These are phyloP conservation scores for Debaryomyces prosopidis DNA, from an alignment of 805 yeast genomes.

Conservation along the genomic window DNA sequence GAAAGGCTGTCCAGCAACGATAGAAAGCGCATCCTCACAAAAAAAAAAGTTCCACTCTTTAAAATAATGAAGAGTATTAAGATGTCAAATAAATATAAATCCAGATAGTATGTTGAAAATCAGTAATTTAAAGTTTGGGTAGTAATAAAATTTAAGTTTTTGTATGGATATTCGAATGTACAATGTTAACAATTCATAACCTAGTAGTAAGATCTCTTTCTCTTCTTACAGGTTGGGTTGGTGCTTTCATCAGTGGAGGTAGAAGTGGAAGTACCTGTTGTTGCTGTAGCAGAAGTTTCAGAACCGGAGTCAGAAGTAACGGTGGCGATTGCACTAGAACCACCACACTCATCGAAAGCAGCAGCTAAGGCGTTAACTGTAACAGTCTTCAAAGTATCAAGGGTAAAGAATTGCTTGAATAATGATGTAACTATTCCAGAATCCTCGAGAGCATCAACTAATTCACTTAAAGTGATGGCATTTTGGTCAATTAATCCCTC, in stretches of 20 bases:
- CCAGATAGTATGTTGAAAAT: too few species aligned
- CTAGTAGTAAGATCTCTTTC: slow-evolving; percentile 24
- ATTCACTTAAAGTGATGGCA: slow-evolving; percentile 26
- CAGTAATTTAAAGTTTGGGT: too few species aligned
- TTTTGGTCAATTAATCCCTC: slow-evolving; percentile 26
- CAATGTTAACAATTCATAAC: background rate
- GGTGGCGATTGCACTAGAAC: slow-evolving; percentile 23
- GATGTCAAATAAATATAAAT: too few species aligned
- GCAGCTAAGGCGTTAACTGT: slow-evolving; percentile 45
- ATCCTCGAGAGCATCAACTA: slow-evolving; percentile 28
- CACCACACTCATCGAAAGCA: slow-evolving; percentile 39
- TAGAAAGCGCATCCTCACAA: too few species aligned
- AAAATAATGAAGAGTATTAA: too few species aligned
- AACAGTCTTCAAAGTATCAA: slow-evolving; percentile 39
- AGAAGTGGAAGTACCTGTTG: slow-evolving; percentile 13
- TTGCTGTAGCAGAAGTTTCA: slow-evolving; percentile 8
- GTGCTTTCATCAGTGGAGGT: slow-evolving; percentile 4
- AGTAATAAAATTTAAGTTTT: too few species aligned
- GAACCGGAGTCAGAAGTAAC: slow-evolving; percentile 25
- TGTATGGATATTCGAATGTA: too few species aligned
- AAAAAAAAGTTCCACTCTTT: too few species aligned
- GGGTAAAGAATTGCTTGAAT: slow-evolving; percentile 38
- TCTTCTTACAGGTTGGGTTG: slow-evolving; percentile 11
- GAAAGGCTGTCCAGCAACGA: too few species aligned
- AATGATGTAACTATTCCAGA: slow-evolving; percentile 41